Evolutionary conservation across 495 filamentous ascomycete species (phyloP).

Genomic region (Penicillium cataractarum): DNA sequence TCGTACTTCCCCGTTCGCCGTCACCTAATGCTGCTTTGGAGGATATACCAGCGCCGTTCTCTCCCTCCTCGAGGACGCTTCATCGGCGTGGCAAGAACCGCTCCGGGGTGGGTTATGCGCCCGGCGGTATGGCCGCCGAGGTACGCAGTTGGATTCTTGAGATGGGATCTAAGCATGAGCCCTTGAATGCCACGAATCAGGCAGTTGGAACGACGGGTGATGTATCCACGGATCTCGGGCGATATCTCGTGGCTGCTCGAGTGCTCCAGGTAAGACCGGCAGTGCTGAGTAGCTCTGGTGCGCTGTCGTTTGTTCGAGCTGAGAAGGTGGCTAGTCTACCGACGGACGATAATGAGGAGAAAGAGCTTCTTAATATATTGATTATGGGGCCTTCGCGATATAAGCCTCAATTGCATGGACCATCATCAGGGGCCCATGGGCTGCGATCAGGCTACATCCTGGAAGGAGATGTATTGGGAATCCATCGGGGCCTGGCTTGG

Average conservation of each 20-base stretch:
- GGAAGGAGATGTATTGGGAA: constrained; percentile 33
- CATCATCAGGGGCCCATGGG: not conserved
- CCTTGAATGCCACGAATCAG: not conserved
- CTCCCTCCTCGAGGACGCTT: constrained; percentile 42
- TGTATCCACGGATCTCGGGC: constrained; percentile 1
- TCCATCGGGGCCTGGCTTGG: constrained; percentile 43
- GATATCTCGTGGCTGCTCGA: constrained; percentile 31
- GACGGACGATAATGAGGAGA: not conserved
- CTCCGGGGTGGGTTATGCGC: constrained; percentile 29
- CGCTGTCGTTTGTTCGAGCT: constrained; percentile 36
- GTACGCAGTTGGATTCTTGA: constrained; percentile 51
- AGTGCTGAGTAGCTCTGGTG: constrained; percentile 32
- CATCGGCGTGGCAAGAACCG: constrained; percentile 37
- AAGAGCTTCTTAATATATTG: constrained; percentile 28
- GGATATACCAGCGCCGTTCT: constrained; percentile 44
- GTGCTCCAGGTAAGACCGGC: constrained; percentile 26
- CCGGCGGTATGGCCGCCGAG: constrained; percentile 49
- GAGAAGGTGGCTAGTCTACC: constrained; percentile 1
- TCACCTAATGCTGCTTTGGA: constrained; percentile 34
- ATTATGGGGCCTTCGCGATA: constrained; percentile 36
- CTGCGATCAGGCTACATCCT: constrained; percentile 10
- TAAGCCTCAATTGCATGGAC: constrained; percentile 8
- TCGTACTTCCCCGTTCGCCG: constrained; percentile 46
- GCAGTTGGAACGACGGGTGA: not conserved
- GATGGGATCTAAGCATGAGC: constrained; percentile 40